These are phyloP conservation scores for Yamadazyma sp. DNA, from an alignment of 1,139 yeast genomes.

Conservation along the genomic window DNA sequence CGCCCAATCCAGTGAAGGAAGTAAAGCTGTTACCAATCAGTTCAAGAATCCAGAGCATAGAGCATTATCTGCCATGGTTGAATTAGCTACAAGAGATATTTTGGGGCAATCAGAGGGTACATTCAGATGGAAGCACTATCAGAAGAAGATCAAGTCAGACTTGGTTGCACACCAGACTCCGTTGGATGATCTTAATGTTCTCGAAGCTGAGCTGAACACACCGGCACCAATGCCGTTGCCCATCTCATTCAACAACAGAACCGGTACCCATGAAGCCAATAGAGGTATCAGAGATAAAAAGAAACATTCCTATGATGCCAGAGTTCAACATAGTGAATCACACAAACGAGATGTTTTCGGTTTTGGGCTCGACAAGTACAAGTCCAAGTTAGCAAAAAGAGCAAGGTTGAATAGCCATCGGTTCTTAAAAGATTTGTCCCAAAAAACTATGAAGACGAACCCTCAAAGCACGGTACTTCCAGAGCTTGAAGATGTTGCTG, in stretches of 20 bases:
- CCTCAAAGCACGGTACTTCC: conserved; percentile 53
- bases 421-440: conserved; percentile 57
- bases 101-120: conserved; percentile 49
- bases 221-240: conserved; percentile 45
- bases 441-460: conserved; percentile 39
- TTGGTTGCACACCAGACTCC: conserved; percentile 23
- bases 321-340: conserved; percentile 64
- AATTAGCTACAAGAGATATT: conserved; percentile 68
- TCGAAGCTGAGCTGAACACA: conserved; percentile 26
- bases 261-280: conserved; percentile 75
- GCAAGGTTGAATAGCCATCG: conserved; percentile 56
- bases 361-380: conserved; percentile 64
- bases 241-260: conserved; percentile 79
- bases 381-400: conserved; percentile 41
- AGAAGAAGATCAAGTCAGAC: conserved; percentile 19
- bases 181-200: conserved; percentile 27
- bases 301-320: conserved; percentile 74
- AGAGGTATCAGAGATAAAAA: conserved; percentile 82
- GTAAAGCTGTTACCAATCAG: conserved; percentile 42
- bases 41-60: conserved; percentile 33
- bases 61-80: conserved; percentile 66
- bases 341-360: conserved; percentile 80
- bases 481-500: conserved; percentile 52
- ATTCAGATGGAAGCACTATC: conserved; percentile 46
- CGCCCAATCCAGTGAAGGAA: conserved; percentile 48